Conservation (phyloP, 2,329 filamentous ascomycete genomes). For the Penicillium hordei region DNA sequence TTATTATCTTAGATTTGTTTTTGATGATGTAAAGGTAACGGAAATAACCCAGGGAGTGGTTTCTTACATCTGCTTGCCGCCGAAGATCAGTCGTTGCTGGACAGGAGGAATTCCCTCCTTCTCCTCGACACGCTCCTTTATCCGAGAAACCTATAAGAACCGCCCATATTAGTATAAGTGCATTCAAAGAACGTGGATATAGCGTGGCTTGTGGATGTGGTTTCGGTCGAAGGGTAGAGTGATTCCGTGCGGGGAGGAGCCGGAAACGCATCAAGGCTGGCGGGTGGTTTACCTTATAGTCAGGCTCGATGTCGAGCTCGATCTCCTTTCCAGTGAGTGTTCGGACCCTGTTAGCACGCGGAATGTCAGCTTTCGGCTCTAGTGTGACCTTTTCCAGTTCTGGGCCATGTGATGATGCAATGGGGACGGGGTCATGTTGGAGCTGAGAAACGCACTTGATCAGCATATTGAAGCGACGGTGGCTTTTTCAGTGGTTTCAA, state of each 20-base stretch:
- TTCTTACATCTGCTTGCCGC: conserved; percentile 95
- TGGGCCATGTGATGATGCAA: conserved; percentile 21
- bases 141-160: conserved; percentile 71
- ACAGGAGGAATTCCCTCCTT: conserved; percentile 98
- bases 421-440: not conserved
- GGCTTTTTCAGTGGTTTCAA: not conserved
- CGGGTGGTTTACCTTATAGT: conserved; percentile 72
- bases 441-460: conserved; percentile 47
- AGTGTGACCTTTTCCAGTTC: conserved; percentile 1
- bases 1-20: not conserved
- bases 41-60: not conserved
- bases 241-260: conserved; percentile 1
- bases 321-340: conserved; percentile 99
- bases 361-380: conserved; percentile 17
- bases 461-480: conserved; percentile 43
- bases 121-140: conserved; percentile 99
- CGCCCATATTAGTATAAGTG: not conserved
- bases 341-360: conserved; percentile 67
- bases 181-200: not conserved
- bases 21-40: not conserved
- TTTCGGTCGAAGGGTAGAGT: not conserved
- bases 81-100: conserved; percentile 93
- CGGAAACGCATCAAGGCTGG: not conserved
- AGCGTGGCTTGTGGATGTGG: not conserved
- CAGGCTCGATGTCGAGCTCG: conserved; percentile 91